Evolutionary conservation across 1,139 yeast species (phyloP), one percentile per base, ranked within the genome.

Genomic region (Arxiozyma bovina): DNA sequence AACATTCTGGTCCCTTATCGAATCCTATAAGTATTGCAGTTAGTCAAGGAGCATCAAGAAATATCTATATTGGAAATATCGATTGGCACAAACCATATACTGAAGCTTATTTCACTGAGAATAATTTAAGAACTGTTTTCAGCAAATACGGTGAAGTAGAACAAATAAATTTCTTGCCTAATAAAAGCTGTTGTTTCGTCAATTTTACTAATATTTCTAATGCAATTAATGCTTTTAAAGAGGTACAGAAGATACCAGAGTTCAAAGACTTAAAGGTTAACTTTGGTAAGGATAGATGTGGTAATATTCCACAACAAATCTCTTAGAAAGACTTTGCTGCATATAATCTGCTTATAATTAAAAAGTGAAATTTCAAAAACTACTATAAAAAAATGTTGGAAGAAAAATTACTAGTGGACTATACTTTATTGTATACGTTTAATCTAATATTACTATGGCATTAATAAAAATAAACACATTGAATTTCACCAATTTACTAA

Each of bases 271-370:
- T 86, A 61, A 86, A 84, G 65, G 84, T 90, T 59, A 83, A 87
- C 62, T 90, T 85, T 70, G 98, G 98, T 55, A 93, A 93, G 70
- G 97, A 90, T 70, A 79, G 99, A 65, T 93, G 98, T 72, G 97
- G 95, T 34, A 88, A 89, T 67, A 71, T 72, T 21, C 75, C 76
- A 46, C 49, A 46, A 21, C 49, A 38, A 46, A 46, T 38, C 20
- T 42, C 21, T 22, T 46, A 21, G 22, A 34, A 34, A 34, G 40
- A 27, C 40, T 15, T 12, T 8, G 6, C n/a, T 34, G 40, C 40
- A 34, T 34, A 12, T 34, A 15, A 9, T 34, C 4, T 12, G 2
- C 6, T 6, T 34, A 15, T 12, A 34, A 9, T 34, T 34, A 34
- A 15, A 34, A 34, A 15, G 5, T 15, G 6, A 34, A 12, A 7